Percentiles rank a stretch among this genome's conserved stretches.
phyloP scores from a whole-genome alignment of 2,329 filamentous ascomycete genomes.

The Alternaria panax region DNA sequence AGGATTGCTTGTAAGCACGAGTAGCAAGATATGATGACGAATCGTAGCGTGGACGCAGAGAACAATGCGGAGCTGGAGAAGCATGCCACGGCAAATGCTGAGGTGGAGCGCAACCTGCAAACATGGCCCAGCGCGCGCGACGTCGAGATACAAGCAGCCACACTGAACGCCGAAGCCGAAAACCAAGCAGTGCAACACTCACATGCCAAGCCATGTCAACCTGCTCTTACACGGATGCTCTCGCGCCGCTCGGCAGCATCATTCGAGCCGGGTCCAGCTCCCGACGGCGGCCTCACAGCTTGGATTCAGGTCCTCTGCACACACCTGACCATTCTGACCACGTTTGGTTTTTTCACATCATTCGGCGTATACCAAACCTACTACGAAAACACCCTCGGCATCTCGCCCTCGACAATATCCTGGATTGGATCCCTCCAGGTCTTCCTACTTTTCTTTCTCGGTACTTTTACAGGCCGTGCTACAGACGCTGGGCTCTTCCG shows the following conservation, averaged over 20 bases:
- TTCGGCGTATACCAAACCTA: conserved; percentile 65
- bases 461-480: conserved; percentile 40
- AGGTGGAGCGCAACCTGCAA: conserved; percentile 10
- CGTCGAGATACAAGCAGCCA: conserved; percentile 24
- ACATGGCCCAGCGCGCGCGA: conserved; percentile 26
- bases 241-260: conserved; percentile 36
- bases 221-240: conserved; percentile 26
- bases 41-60: not conserved
- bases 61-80: not conserved
- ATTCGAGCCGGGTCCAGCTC: conserved; percentile 39
- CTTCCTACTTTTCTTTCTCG: conserved; percentile 43
- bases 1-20: not conserved
- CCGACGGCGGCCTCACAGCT: conserved; percentile 61
- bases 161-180: conserved; percentile 8
- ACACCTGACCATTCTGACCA: conserved; percentile 62
- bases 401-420: conserved; percentile 45
- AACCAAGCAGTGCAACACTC: conserved; percentile 2
- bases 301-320: conserved; percentile 63
- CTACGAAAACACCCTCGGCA: conserved; percentile 54
- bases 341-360: conserved; percentile 62
- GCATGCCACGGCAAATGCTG: not conserved
- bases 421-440: conserved; percentile 46
- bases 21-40: not conserved
- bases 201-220: not conserved
- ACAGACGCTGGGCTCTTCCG: conserved; percentile 43